Evolutionary conservation across 1,284 basidiomycete genomes (phyloP).

Genomic region (Cryptococcus deneoformans): DNA sequence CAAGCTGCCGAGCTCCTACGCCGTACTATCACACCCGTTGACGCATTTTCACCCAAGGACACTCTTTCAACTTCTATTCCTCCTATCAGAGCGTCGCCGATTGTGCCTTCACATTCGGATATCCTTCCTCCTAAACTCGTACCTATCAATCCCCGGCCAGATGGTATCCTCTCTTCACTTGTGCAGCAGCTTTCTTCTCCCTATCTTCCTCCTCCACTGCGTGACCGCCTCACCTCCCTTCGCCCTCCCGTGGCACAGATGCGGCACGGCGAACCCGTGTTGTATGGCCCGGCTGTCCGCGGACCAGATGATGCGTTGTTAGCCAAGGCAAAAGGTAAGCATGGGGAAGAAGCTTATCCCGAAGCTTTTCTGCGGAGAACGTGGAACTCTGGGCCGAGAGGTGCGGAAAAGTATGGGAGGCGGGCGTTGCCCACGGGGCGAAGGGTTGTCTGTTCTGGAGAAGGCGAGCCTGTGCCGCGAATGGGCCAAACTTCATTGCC

Average conservation of each 20-base stretch:
- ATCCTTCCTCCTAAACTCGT: constrained; percentile 23
- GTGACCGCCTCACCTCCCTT: constrained; percentile 39
- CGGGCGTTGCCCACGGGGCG: constrained; percentile 32
- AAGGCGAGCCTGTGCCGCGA: background rate
- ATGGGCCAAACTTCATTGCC: background rate
- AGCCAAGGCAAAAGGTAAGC: constrained; percentile 35
- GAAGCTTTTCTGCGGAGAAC: constrained; percentile 28
- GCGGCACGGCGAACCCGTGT: constrained; percentile 20
- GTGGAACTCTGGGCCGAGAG: constrained; percentile 38
- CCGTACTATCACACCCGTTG: constrained; percentile 30
- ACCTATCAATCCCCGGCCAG: constrained; percentile 32
- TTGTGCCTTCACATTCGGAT: constrained; percentile 35
- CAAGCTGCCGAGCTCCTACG: constrained; percentile 38
- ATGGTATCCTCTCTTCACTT: constrained; percentile 26
- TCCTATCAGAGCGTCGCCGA: constrained; percentile 24
- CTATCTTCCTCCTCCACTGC: constrained; percentile 34
- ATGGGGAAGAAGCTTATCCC: constrained; percentile 13
- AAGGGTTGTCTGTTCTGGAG: constrained; percentile 30
- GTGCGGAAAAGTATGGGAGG: constrained; percentile 28
- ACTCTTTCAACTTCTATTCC: constrained; percentile 29
- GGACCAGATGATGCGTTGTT: constrained; percentile 35
- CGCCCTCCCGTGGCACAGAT: constrained; percentile 27
- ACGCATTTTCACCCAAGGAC: constrained; percentile 26
- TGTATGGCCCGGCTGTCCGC: constrained; percentile 34
- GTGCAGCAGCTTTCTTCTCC: constrained; percentile 36